Conservation (phyloP, 2,329 filamentous ascomycete genomes). For the Calycina marina region DNA sequence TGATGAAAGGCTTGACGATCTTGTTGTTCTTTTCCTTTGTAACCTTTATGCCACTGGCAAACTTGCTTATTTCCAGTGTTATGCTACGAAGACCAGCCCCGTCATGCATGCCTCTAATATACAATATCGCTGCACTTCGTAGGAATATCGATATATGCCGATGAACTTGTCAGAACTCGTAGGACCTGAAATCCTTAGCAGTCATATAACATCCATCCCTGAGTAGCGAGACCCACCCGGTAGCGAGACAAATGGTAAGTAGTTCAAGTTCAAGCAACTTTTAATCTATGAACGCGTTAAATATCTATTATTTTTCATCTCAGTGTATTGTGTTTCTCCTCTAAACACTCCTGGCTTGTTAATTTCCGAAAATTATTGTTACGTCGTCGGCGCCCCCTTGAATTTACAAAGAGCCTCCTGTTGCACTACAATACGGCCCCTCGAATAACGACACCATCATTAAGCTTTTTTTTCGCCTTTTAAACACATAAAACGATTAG, state of each 20-base stretch:
- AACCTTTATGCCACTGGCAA: no score
- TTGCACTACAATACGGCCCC: no score
- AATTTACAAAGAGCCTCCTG: background rate
- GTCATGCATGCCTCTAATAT: no score
- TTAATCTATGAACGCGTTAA: constrained; percentile 4
- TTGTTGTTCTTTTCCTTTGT: no score
- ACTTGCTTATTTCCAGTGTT: no score
- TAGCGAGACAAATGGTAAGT: background rate
- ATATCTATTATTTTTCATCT: constrained; percentile 2
- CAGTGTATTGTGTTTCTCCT: background rate
- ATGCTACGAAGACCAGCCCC: no score
- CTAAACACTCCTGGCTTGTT: constrained; percentile 1
- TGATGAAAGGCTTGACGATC: no score
- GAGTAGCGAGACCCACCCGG: background rate
- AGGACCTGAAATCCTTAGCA: no score
- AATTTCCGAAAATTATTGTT: constrained; percentile 4
- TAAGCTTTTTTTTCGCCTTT: background rate
- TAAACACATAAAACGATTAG: background rate
- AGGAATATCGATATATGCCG: no score
- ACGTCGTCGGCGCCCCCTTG: constrained; percentile 1
- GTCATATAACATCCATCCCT: constrained; percentile 7
- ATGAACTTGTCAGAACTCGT: no score
- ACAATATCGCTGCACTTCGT: no score
- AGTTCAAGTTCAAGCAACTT: constrained; percentile 17
- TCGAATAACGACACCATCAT: background rate